phyloP scores from a whole-genome alignment of 208 protist genomes.

The Phytomonas francai region DNA sequence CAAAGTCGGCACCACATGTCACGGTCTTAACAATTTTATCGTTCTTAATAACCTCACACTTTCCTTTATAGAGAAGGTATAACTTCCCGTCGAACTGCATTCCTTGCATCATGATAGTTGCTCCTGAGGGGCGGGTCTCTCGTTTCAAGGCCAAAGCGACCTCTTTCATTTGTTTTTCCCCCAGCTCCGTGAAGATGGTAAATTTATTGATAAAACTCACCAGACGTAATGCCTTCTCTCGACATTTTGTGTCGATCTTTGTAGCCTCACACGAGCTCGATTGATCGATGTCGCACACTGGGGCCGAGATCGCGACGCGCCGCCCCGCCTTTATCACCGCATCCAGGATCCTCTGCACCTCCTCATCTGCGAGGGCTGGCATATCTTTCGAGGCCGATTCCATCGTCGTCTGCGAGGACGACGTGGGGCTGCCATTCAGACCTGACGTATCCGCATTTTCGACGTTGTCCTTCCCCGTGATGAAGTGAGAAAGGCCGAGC shows the following conservation, averaged over 20 bases:
- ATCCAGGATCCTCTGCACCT: not conserved
- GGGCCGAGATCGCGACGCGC: conserved; percentile 59
- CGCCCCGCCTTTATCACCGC: conserved; percentile 26
- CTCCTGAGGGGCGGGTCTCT: conserved; percentile 50
- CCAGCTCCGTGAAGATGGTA: conserved; percentile 65
- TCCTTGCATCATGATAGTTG: conserved; percentile 68
- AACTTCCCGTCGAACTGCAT: conserved; percentile 50
- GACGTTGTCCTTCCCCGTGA: not conserved
- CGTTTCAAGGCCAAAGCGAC: conserved; percentile 52
- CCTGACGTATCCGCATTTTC: not conserved
- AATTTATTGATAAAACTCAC: conserved; percentile 34
- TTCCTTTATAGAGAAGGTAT: conserved; percentile 71
- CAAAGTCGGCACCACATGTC: conserved; percentile 60
- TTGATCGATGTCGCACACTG: conserved; percentile 13
- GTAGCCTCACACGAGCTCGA: not conserved
- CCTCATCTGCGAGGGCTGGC: not conserved
- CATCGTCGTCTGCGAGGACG: not conserved
- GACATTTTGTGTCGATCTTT: conserved; percentile 15
- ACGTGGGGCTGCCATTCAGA: not conserved
- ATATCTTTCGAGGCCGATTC: not conserved
- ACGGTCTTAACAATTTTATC: conserved; percentile 51
- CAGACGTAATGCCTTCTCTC: conserved; percentile 41
- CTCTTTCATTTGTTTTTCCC: conserved; percentile 33
- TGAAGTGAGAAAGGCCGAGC: not conserved
- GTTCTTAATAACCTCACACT: conserved; percentile 79